Evolutionary conservation across 768 basidiomycete species (phyloP).

Genomic region (Scleroderma bovista): DNA sequence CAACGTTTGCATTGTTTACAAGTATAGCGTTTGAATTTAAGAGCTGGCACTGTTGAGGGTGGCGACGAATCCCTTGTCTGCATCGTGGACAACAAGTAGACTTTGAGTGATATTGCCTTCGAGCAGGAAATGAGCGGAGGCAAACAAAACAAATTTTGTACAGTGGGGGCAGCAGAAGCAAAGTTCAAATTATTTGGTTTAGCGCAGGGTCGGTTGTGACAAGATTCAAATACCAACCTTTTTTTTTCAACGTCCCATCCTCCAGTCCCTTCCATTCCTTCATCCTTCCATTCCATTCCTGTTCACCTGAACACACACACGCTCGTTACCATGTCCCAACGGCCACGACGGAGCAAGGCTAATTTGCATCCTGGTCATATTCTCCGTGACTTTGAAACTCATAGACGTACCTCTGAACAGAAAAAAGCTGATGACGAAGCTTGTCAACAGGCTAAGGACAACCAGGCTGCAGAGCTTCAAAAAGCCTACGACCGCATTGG

Average conservation of each 20-base stretch:
- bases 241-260: neutral
- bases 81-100: neutral
- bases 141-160: neutral
- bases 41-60: neutral
- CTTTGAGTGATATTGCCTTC: too few species aligned
- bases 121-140: neutral
- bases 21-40: neutral
- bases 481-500: neutral
- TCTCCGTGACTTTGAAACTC: neutral
- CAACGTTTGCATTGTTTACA: neutral
- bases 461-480: neutral
- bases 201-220: neutral
- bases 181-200: too few species aligned
- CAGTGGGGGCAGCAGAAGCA: neutral
- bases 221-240: neutral
- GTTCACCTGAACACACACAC: too few species aligned
- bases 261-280: too few species aligned
- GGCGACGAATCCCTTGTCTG: neutral
- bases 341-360: neutral
- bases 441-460: neutral
- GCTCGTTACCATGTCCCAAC: neutral
- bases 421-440: neutral
- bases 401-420: neutral
- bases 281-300: neutral
- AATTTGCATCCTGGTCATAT: neutral